A percentile compares a stretch with the other conserved stretches of the same genome.
phyloP scores from a whole-genome alignment of 2,329 filamentous ascomycete species.

The Graphiopsis chlorocephala region DNA sequence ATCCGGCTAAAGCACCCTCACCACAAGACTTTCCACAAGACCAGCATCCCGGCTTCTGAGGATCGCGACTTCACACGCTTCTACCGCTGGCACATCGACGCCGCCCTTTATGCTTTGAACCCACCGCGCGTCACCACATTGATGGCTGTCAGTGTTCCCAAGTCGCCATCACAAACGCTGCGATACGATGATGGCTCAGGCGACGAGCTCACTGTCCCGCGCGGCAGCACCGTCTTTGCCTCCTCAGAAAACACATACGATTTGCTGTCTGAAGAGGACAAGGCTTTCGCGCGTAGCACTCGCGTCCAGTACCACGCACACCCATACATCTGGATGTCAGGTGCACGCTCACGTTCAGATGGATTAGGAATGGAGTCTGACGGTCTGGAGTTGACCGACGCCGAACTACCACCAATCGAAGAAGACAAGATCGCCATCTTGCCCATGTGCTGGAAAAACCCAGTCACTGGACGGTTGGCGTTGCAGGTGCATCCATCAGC shows the following conservation, averaged over 20 bases:
- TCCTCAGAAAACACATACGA: slow-evolving; percentile 71
- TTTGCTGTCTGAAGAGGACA: slow-evolving; percentile 61
- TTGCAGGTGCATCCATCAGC: slow-evolving; percentile 74
- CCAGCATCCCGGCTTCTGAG: slow-evolving; percentile 58
- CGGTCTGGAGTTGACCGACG: slow-evolving; percentile 57
- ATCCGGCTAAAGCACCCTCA: slow-evolving; percentile 71
- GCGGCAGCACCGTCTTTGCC: slow-evolving; percentile 75
- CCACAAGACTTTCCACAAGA: slow-evolving; percentile 72
- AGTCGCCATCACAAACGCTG: slow-evolving; percentile 62
- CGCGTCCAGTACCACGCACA: slow-evolving; percentile 74
- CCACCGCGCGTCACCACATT: slow-evolving; percentile 71
- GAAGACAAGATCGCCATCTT: slow-evolving; percentile 66
- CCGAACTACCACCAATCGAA: slow-evolving; percentile 64
- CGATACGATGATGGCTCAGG: slow-evolving; percentile 70
- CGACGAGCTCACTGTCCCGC: slow-evolving; percentile 64
- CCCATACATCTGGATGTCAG: slow-evolving; percentile 79
- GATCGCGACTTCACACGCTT: slow-evolving; percentile 59
- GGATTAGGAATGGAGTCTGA: slow-evolving; percentile 72
- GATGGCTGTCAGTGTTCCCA: slow-evolving; percentile 70
- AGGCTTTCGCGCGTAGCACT: slow-evolving; percentile 64
- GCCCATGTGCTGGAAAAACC: slow-evolving; percentile 77
- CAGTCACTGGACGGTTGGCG: slow-evolving; percentile 64
- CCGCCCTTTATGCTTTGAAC: slow-evolving; percentile 71
- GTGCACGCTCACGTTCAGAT: slow-evolving; percentile 62
- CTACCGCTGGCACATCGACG: slow-evolving; percentile 80